phyloP scores from a whole-genome alignment of 352 stramenopile species.

The Pythium chondricola region DNA sequence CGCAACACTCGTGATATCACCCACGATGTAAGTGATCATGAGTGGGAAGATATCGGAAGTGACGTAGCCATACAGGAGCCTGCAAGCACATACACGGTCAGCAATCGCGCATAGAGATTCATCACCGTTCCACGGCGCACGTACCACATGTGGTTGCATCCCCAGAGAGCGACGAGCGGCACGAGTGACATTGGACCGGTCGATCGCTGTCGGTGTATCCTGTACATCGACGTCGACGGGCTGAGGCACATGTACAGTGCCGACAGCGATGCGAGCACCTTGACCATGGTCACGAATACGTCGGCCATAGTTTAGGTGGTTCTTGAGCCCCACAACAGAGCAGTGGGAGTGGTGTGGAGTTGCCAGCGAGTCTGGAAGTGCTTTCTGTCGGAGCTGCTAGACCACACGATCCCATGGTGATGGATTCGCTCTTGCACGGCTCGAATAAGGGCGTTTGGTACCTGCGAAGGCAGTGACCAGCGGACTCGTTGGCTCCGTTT shows the following conservation, averaged over 20 bases:
- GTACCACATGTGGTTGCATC: constrained; percentile 69
- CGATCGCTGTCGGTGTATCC: constrained; percentile 41
- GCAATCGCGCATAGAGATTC: neutral
- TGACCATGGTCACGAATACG: constrained; percentile 41
- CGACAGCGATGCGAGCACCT: constrained; percentile 56
- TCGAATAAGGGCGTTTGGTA: too few species aligned
- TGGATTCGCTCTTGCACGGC: too few species aligned
- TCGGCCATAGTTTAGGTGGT: constrained; percentile 7
- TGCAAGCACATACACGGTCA: neutral
- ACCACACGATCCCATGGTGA: too few species aligned
- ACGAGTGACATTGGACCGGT: constrained; percentile 39
- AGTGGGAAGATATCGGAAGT: constrained; percentile 25
- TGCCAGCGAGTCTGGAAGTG: constrained; percentile 2
- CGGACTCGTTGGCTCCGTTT: too few species aligned
- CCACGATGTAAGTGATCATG: constrained; percentile 26
- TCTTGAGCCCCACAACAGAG: neutral
- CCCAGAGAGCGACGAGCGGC: constrained; percentile 60
- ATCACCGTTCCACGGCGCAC: constrained; percentile 2
- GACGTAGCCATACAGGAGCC: constrained; percentile 32
- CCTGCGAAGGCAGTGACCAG: too few species aligned
- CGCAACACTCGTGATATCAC: constrained; percentile 15
- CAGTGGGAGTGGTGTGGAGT: neutral
- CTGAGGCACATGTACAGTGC: constrained; percentile 72
- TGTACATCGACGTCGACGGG: constrained; percentile 37
- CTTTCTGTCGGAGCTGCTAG: too few species aligned